Evolutionary conservation across 129 eudicot genomes (phyloP).

Genomic region (Flaveria brownii): DNA sequence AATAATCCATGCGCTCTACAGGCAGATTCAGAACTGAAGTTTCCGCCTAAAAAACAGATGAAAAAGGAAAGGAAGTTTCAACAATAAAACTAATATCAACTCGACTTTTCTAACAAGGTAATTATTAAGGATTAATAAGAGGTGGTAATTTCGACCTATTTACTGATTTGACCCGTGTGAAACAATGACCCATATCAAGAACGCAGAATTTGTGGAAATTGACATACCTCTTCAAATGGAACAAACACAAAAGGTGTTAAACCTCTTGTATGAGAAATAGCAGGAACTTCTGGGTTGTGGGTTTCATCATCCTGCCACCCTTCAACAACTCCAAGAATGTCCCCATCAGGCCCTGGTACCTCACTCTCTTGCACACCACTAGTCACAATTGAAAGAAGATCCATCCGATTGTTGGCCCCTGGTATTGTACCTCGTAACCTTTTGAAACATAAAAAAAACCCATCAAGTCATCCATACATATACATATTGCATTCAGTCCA

Average conservation of each 20-base stretch:
- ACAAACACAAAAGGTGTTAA: conserved; percentile 88
- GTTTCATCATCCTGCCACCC: conserved; percentile 96
- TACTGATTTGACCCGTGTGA: not conserved
- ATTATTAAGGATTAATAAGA: not conserved
- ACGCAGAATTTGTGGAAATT: not conserved
- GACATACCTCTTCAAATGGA: conserved; percentile 85
- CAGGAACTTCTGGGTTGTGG: conserved; percentile 97
- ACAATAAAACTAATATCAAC: not conserved
- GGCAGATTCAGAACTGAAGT: conserved; percentile 87
- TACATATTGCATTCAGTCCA: not conserved
- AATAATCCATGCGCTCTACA: conserved; percentile 96
- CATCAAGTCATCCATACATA: conserved; percentile 4
- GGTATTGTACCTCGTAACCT: conserved; percentile 85
- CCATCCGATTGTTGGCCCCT: conserved; percentile 97
- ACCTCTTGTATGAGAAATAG: conserved; percentile 91
- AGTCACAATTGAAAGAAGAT: conserved; percentile 78
- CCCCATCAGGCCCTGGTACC: conserved; percentile 61
- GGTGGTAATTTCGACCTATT: not conserved
- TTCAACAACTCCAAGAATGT: conserved; percentile 89
- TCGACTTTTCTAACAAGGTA: not conserved
- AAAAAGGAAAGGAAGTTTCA: not conserved
- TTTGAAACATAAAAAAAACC: conserved; percentile 19
- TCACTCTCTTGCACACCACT: conserved; percentile 85
- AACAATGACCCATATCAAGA: conserved; percentile 2
- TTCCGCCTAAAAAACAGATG: conserved; percentile 56